Percentiles rank a stretch among this genome's conserved stretches.
Evolutionary conservation across 2,329 filamentous ascomycete species (phyloP).

Genomic region (Ilyonectria robusta): DNA sequence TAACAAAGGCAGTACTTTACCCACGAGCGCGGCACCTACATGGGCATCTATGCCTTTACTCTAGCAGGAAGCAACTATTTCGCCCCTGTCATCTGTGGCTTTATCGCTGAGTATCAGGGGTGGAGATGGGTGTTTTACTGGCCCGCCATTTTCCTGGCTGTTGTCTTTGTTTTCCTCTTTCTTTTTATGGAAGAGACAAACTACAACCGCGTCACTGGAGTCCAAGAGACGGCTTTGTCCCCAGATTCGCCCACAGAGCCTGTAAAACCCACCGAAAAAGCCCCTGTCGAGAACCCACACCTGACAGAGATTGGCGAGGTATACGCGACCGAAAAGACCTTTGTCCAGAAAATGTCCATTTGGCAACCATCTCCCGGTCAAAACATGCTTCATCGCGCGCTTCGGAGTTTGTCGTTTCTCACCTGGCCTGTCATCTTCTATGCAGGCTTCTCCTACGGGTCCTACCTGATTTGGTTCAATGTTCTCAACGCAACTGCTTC

Average conservation of each 20-base stretch:
- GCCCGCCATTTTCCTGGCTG: slow-evolving; percentile 56
- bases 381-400: slow-evolving; percentile 54
- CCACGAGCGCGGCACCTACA: slow-evolving; percentile 60
- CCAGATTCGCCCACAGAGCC: slow-evolving; percentile 6
- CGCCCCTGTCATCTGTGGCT: slow-evolving; percentile 60
- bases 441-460: slow-evolving; percentile 59
- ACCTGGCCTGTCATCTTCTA: slow-evolving; percentile 61
- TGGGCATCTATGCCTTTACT: slow-evolving; percentile 58
- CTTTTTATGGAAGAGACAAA: slow-evolving; percentile 73
- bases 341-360: slow-evolving; percentile 58
- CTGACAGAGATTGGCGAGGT: slow-evolving; percentile 21
- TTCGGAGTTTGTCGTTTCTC: slow-evolving; percentile 55
- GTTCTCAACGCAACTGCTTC: slow-evolving; percentile 61
- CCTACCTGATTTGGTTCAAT: slow-evolving; percentile 60
- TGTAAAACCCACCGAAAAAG: slow-evolving; percentile 14
- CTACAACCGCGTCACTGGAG: slow-evolving; percentile 57
- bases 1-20: slow-evolving; percentile 50
- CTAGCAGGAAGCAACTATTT: slow-evolving; percentile 60
- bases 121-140: slow-evolving; percentile 62
- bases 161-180: slow-evolving; percentile 59
- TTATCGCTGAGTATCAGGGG: slow-evolving; percentile 59
- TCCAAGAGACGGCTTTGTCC: neutral
- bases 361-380: slow-evolving; percentile 53
- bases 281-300: neutral
- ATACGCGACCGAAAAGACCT: slow-evolving; percentile 52